Conservation (phyloP, 495 filamentous ascomycete genomes). For the Oleoguttula mirabilis region DNA sequence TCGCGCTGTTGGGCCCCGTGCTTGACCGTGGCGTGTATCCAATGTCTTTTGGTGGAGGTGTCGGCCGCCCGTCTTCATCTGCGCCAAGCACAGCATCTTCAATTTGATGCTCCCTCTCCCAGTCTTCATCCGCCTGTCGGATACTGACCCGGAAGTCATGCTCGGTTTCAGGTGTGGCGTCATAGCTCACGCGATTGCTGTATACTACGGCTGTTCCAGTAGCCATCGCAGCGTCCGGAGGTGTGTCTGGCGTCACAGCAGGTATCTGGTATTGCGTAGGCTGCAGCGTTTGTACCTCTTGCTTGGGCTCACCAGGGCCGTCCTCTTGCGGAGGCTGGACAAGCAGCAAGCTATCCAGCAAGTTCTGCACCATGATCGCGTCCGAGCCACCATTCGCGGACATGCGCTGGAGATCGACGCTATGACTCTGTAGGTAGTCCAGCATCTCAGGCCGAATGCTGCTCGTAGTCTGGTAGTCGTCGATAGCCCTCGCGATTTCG, state of each 20-base stretch:
- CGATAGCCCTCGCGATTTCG: conserved; percentile 5
- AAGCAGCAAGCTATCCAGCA: conserved; percentile 20
- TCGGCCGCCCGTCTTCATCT: conserved; percentile 12
- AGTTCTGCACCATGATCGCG: conserved; percentile 26
- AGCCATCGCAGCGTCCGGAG: conserved; percentile 7
- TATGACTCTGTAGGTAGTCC: conserved; percentile 21
- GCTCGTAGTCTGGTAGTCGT: conserved; percentile 12
- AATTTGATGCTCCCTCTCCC: conserved; percentile 12
- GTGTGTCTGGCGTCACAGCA: conserved; percentile 17
- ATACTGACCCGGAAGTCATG: conserved; percentile 12
- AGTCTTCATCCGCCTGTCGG: conserved; percentile 23
- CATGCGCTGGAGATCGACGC: conserved; percentile 19
- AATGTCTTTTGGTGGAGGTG: conserved; percentile 27
- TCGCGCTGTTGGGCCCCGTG: conserved; percentile 12
- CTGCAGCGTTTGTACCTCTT: background rate
- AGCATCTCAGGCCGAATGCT: conserved; percentile 24
- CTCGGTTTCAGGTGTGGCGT: background rate
- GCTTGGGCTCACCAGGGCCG: background rate
- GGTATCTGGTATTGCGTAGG: conserved; percentile 11
- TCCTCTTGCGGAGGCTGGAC: background rate
- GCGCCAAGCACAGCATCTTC: conserved; percentile 9
- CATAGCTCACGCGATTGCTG: background rate
- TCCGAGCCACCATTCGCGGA: conserved; percentile 21
- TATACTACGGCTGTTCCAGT: conserved; percentile 18
- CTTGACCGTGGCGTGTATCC: conserved; percentile 20